Conservation (phyloP, 2,329 filamentous ascomycete species). For the Fusarium stilboides region DNA sequence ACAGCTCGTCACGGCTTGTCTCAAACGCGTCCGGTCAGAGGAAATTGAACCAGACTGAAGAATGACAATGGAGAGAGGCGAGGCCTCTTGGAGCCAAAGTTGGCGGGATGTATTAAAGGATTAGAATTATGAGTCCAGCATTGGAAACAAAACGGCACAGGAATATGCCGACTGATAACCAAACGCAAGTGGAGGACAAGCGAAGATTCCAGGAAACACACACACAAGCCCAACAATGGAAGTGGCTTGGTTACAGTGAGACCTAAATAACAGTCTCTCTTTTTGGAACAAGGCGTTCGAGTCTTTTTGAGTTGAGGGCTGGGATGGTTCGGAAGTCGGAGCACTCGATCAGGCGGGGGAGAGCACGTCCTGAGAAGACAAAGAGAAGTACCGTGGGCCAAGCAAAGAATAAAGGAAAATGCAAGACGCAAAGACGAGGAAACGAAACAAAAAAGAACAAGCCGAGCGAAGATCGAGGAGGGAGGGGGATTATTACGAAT, state of each 20-base stretch:
- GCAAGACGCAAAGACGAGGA: constrained; percentile 27
- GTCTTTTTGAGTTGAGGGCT: constrained; percentile 16
- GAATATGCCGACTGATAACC: constrained; percentile 41
- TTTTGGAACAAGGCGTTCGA: constrained; percentile 37
- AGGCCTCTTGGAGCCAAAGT: constrained; percentile 31
- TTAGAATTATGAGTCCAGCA: constrained; percentile 53
- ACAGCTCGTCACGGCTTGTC: constrained; percentile 44
- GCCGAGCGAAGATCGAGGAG: constrained; percentile 21
- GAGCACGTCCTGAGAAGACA: constrained; percentile 21
- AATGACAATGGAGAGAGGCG: constrained; percentile 16
- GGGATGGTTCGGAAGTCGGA: constrained; percentile 27
- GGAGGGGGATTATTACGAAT: constrained; percentile 40
- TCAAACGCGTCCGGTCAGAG: constrained; percentile 33
- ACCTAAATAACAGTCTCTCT: constrained; percentile 28
- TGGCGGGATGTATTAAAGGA: constrained; percentile 48
- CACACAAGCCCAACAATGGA: constrained; percentile 32
- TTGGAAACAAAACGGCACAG: constrained; percentile 44
- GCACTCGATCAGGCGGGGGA: constrained; percentile 13
- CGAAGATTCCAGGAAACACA: constrained; percentile 35
- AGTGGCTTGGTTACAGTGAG: constrained; percentile 41
- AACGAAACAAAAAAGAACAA: constrained; percentile 24
- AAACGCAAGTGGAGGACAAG: constrained; percentile 33
- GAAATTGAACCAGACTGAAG: constrained; percentile 14
- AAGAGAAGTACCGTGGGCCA: constrained; percentile 21
- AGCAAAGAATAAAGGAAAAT: constrained; percentile 19